These are phyloP conservation scores for Penicillium lividum DNA, from an alignment of 495 filamentous ascomycete species.

Conservation along the genomic window DNA sequence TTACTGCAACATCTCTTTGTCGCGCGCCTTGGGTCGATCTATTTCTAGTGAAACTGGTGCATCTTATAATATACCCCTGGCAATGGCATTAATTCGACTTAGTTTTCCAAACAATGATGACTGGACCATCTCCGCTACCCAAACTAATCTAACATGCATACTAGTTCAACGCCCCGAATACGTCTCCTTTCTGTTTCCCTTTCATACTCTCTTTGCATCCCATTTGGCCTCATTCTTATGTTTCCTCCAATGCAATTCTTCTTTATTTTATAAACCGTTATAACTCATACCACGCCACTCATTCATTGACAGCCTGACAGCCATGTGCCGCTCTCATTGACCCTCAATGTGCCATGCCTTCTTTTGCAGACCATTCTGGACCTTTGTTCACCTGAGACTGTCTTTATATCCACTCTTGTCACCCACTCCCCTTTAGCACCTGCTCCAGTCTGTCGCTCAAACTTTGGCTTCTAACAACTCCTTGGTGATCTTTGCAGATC, in stretches of 20 bases:
- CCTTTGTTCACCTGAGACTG: slow-evolving; percentile 8
- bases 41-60: slow-evolving; percentile 17
- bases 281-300: not conserved
- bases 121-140: not conserved
- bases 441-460: not conserved
- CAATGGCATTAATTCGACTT: not conserved
- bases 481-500: not conserved
- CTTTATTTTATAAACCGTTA: not conserved
- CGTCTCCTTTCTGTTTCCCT: not conserved
- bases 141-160: not conserved
- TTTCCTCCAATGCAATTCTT: not conserved
- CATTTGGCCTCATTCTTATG: not conserved
- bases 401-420: not conserved
- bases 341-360: not conserved
- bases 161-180: not conserved
- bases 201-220: not conserved
- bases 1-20: slow-evolving; percentile 28
- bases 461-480: not conserved
- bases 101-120: not conserved
- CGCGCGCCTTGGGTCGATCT: slow-evolving; percentile 9
- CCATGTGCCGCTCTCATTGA: not conserved
- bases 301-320: not conserved
- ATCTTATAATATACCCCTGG: slow-evolving; percentile 21
- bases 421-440: not conserved
- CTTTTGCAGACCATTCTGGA: not conserved